These are phyloP conservation scores for Diplocarpon rosae DNA, from an alignment of 2,329 filamentous ascomycete species.

Conservation along the genomic window DNA sequence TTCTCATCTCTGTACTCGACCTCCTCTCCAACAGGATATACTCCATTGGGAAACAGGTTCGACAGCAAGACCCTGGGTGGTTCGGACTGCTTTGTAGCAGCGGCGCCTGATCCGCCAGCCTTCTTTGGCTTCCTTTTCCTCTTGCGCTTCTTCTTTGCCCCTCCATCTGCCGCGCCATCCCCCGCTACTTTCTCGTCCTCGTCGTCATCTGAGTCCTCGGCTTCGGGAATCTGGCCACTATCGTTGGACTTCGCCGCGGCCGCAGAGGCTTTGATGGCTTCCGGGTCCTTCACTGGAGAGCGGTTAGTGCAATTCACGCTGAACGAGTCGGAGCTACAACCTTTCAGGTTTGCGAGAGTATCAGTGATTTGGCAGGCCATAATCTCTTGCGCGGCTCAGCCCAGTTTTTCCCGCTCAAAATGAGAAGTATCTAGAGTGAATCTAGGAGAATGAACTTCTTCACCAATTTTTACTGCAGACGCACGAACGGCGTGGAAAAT, in stretches of 20 bases:
- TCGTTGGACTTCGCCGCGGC: conserved; percentile 20
- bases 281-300: conserved; percentile 24
- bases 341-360: conserved; percentile 88
- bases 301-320: conserved; percentile 2
- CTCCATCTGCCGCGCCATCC: conserved; percentile 30
- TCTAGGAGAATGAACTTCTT: too few species aligned
- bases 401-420: not conserved
- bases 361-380: conserved; percentile 42
- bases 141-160: conserved; percentile 54
- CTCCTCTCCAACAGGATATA: conserved; percentile 69
- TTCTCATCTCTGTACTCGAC: conserved; percentile 71
- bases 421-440: not conserved
- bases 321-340: conserved; percentile 56
- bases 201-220: conserved; percentile 43
- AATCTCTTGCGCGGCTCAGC: conserved; percentile 9
- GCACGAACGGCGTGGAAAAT: too few species aligned
- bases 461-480: too few species aligned
- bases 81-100: conserved; percentile 59
- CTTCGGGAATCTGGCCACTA: conserved; percentile 18
- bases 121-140: conserved; percentile 67
- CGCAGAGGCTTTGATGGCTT: conserved; percentile 22
- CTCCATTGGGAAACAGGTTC: conserved; percentile 59
- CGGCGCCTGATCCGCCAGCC: conserved; percentile 55
- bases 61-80: conserved; percentile 66
- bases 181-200: conserved; percentile 33